Base-by-base conservation (phyloP, 768 basidiomycete species). In the Lentinula aciculospora region DNA sequence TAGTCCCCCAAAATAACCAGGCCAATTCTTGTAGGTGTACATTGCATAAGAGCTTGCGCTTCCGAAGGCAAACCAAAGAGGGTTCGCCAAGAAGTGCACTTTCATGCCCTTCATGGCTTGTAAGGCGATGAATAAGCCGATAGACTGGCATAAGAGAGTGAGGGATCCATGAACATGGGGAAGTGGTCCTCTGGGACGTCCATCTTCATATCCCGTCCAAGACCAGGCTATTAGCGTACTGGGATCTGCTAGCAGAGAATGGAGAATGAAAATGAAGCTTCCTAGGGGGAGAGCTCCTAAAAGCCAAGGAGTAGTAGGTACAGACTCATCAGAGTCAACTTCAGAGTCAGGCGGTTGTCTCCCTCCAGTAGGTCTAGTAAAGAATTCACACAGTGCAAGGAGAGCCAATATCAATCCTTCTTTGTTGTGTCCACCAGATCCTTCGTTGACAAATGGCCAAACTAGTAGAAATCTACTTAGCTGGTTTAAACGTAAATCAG, bases 191-290 rank as follows among this genome's bases (percentile, higher is more conserved):
- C 73, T 79, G 32, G 84, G 79, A 3, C 66, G 65, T 36, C 78
- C 72, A 44, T 86, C 73, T 21, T 83, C 80, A 61, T 86, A 94
- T n/a, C 92, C 92, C 0, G 90, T 88, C 92, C 92, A 95, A 2
- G 89, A 86, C 88, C 90, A 93, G 19, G 89, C 83, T 58, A 94
- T 78, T 45, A 93, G 78, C 0, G 91, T 90, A 62, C 85, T 86
- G 1, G 88, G 74, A 58, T 95, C 92, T 2, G 85, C 79, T 51
- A 92, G 72, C 42, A 92, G 76, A 46, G 82, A 84, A 63, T 93
- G 88, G 0, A 92, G 65, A 12, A 81, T 80, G 72, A 89, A 93
- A 9, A 94, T 67, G 28, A 89, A 71, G 31, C 82, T 79, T 2
- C 88, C 89, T 8, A 91, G 72, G 0, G 87, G 80, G 12, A 89